phyloP scores from a whole-genome alignment of 129 eudicot genomes.

The Escallonia herrerae region DNA sequence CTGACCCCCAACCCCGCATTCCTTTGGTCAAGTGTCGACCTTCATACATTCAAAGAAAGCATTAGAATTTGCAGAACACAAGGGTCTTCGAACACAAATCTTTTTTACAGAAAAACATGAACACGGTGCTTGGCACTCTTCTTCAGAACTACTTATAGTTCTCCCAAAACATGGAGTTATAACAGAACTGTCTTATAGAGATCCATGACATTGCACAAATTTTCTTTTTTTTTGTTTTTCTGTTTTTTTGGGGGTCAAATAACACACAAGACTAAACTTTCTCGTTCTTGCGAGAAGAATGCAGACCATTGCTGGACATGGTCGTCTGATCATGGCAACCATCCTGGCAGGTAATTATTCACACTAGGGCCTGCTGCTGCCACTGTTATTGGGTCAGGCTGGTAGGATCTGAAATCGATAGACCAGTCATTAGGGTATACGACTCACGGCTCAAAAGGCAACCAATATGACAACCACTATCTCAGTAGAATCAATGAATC shows the following conservation, averaged over 20 bases:
- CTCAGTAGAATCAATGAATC: too few relatives aligned
- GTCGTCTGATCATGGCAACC: constrained; percentile 45
- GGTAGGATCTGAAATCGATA: constrained; percentile 40
- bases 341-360: constrained; percentile 55
- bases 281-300: not conserved
- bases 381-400: constrained; percentile 42
- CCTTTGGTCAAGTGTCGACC: too few relatives aligned
- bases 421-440: too few relatives aligned
- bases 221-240: not conserved
- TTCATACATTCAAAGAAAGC: too few relatives aligned
- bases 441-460: too few relatives aligned
- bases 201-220: not conserved
- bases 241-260: not conserved
- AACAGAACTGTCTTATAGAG: not conserved
- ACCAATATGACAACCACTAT: too few relatives aligned
- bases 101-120: too few relatives aligned
- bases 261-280: not conserved
- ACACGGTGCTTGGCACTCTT: too few relatives aligned
- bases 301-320: not conserved
- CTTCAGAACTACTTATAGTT: not conserved
- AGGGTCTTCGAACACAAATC: too few relatives aligned
- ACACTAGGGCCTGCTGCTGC: constrained; percentile 62
- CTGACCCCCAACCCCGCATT: too few relatives aligned
- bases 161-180: not conserved
- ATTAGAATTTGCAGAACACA: too few relatives aligned